A percentile compares a stretch with the other conserved stretches of the same genome.
Conservation (phyloP, 768 basidiomycete species). For the Dentipellis sp. region DNA sequence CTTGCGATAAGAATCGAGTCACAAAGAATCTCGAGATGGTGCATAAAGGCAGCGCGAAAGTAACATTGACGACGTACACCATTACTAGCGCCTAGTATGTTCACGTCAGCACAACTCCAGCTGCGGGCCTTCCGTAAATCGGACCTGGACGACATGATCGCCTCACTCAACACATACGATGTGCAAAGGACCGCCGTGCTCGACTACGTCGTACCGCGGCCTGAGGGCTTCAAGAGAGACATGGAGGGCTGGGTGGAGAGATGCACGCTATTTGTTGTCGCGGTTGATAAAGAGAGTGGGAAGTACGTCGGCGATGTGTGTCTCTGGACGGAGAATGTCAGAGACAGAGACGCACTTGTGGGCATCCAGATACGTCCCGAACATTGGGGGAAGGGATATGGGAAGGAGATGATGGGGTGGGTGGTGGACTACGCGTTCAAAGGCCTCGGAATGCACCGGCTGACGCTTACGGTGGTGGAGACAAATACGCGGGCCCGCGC, state of each 20-base stretch:
- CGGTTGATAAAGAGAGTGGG: neutral
- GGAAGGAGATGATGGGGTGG: neutral
- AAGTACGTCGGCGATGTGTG: neutral
- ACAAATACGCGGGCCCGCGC: neutral
- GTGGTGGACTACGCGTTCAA: neutral
- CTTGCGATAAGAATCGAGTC: neutral
- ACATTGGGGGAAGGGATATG: neutral
- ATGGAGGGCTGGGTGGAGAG: neutral
- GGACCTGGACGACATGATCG: neutral
- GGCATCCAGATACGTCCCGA: neutral
- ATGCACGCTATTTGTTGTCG: neutral
- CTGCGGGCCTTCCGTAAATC: neutral
- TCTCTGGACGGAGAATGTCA: neutral
- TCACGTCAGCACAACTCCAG: neutral
- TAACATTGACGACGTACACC: no score
- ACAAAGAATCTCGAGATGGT: no score
- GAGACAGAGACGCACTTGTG: neutral
- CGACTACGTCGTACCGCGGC: neutral
- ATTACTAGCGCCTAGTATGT: neutral
- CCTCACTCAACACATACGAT: neutral
- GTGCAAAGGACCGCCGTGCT: neutral
- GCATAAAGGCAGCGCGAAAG: no score
- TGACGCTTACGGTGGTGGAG: neutral
- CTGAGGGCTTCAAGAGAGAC: neutral
- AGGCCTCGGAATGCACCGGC: neutral